These are phyloP conservation scores for Solanum piurae DNA, from an alignment of 257 asterid species.

Conservation along the genomic window DNA sequence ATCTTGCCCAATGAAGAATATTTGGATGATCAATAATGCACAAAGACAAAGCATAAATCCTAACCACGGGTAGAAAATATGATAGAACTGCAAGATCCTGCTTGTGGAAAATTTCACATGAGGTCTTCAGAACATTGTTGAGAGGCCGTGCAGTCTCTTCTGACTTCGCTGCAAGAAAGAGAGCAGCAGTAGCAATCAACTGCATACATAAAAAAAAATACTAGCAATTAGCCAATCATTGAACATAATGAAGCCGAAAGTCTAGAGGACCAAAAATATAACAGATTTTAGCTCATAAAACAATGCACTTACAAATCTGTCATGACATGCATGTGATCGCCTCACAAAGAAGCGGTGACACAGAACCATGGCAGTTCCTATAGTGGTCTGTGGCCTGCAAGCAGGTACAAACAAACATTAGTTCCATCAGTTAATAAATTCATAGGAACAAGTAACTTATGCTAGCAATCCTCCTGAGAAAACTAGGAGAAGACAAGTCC, in stretches of 20 bases:
- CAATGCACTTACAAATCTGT: constrained; percentile 67
- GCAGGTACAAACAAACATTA: neutral
- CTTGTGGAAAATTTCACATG: constrained; percentile 71
- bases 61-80: constrained; percentile 61
- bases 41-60: constrained; percentile 18
- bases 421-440: neutral
- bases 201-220: constrained; percentile 26
- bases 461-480: neutral
- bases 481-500: neutral
- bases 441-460: neutral
- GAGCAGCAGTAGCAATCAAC: constrained; percentile 91
- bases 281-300: neutral
- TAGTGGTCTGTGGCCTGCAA: constrained; percentile 91
- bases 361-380: constrained; percentile 89
- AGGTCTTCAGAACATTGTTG: constrained; percentile 56
- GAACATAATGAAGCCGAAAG: neutral
- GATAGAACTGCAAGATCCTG: constrained; percentile 65
- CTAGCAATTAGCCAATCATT: constrained; percentile 6
- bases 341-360: constrained; percentile 92
- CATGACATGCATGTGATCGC: constrained; percentile 92
- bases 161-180: constrained; percentile 85
- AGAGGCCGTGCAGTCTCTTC: constrained; percentile 91
- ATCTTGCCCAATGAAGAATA: neutral
- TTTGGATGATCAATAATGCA: neutral
- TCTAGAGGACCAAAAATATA: neutral